A percentile compares a stretch with the other conserved stretches of the same genome.
These are phyloP conservation scores for Phytophthora boehmeriae DNA, from an alignment of 352 stramenopile genomes.

Conservation along the genomic window DNA sequence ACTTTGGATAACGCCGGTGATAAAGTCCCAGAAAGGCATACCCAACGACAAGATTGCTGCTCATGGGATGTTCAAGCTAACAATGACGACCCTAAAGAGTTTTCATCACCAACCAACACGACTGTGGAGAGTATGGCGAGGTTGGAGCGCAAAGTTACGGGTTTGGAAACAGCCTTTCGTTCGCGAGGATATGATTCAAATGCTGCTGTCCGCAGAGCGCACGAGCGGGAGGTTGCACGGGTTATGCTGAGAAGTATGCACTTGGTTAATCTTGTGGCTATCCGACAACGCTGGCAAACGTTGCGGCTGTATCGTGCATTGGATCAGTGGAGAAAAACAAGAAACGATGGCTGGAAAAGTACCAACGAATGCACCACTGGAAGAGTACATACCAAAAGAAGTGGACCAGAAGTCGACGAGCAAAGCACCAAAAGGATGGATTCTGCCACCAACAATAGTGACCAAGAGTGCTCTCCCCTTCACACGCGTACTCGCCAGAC, in stretches of 20 bases:
- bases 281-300: constrained; percentile 28
- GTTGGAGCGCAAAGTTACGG: constrained; percentile 1
- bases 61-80: neutral
- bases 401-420: neutral
- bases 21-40: constrained; percentile 9
- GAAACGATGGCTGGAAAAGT: neutral
- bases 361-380: neutral
- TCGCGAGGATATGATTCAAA: constrained; percentile 43
- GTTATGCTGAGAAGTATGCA: constrained; percentile 27
- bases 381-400: too few relatives aligned
- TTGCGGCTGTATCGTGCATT: constrained; percentile 36
- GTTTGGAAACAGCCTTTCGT: constrained; percentile 36
- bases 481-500: neutral
- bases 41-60: constrained; percentile 6
- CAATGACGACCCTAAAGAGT: neutral
- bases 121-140: constrained; percentile 17
- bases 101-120: too few relatives aligned
- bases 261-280: constrained; percentile 46
- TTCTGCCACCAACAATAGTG: neutral
- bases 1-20: neutral
- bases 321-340: constrained; percentile 35
- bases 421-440: neutral
- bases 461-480: constrained; percentile 15
- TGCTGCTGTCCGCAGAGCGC: constrained; percentile 2
- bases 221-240: constrained; percentile 11